These are phyloP conservation scores for Penicillium nordicum DNA, from an alignment of 2,329 filamentous ascomycete species.

Conservation along the genomic window DNA sequence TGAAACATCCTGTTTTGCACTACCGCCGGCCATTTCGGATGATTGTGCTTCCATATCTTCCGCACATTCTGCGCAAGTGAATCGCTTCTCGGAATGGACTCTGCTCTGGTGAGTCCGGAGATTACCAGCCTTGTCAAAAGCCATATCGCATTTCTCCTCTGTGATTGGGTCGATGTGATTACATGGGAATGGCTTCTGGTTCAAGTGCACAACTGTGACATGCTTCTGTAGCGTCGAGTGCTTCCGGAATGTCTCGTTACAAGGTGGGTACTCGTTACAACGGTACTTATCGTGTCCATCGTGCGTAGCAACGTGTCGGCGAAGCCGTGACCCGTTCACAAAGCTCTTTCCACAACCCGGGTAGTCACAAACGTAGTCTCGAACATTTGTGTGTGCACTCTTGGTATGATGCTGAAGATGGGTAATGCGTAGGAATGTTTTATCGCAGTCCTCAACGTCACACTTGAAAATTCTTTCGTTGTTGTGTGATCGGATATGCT, in stretches of 20 bases:
- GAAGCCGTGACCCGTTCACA: constrained; percentile 71
- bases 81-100: constrained; percentile 66
- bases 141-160: constrained; percentile 58
- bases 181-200: constrained; percentile 69
- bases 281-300: constrained; percentile 70
- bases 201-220: constrained; percentile 70
- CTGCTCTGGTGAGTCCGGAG: constrained; percentile 69
- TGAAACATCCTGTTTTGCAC: constrained; percentile 42
- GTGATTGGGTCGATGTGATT: constrained; percentile 53
- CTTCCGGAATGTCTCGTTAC: constrained; percentile 78
- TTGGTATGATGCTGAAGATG: constrained; percentile 84
- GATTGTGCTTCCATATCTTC: constrained; percentile 40
- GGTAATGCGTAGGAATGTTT: constrained; percentile 80
- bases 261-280: constrained; percentile 67
- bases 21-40: constrained; percentile 26
- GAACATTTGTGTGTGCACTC: constrained; percentile 70
- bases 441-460: constrained; percentile 66
- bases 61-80: constrained; percentile 74
- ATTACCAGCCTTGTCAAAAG: constrained; percentile 70
- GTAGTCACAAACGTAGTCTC: constrained; percentile 68
- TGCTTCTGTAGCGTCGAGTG: constrained; percentile 82
- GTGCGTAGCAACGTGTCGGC: constrained; percentile 75
- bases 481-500: constrained; percentile 79
- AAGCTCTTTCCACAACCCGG: constrained; percentile 76
- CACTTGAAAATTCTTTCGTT: constrained; percentile 80